Conservation (phyloP, 2,329 filamentous ascomycete genomes). For the Alternaria burnsii region DNA sequence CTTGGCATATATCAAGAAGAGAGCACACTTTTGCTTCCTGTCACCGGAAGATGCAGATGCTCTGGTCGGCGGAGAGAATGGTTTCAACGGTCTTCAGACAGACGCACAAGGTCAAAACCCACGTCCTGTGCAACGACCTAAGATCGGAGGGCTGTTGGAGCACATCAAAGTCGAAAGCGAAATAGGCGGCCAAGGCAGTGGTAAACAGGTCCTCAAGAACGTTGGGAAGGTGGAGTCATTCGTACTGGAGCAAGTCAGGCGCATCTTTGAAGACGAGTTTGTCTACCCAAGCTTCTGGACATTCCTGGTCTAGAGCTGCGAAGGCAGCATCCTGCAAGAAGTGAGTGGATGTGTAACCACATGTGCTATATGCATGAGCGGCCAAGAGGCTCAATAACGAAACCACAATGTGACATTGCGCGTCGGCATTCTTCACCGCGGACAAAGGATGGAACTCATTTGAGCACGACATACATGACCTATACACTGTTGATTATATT, state of each 20-base stretch:
- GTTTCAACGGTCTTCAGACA: conserved; percentile 42
- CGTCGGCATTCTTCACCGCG: conserved; percentile 8
- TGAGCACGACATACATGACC: conserved; percentile 26
- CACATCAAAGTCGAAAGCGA: conserved; percentile 97
- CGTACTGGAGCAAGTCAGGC: conserved; percentile 91
- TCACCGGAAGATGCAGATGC: conserved; percentile 89
- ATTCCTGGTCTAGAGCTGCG: conserved; percentile 74
- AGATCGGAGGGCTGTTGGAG: conserved; percentile 80
- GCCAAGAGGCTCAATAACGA: not conserved
- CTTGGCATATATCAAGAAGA: conserved; percentile 86
- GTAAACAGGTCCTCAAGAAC: conserved; percentile 96
- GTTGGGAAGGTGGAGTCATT: conserved; percentile 99
- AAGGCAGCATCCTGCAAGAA: not conserved
- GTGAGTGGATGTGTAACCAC: not conserved
- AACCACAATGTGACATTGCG: conserved; percentile 10
- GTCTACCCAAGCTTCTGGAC: conserved; percentile 99
- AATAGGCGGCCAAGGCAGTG: conserved; percentile 89
- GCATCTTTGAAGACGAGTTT: conserved; percentile 98
- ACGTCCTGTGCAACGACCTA: conserved; percentile 46
- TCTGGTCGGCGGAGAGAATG: conserved; percentile 57
- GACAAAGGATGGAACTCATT: conserved; percentile 7
- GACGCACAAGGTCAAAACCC: conserved; percentile 37
- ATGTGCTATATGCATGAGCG: not conserved
- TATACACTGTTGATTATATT: conserved; percentile 26
- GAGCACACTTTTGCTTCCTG: conserved; percentile 93